These are phyloP conservation scores for Boeremia exigua DNA, from an alignment of 2,329 filamentous ascomycete species.

Conservation along the genomic window DNA sequence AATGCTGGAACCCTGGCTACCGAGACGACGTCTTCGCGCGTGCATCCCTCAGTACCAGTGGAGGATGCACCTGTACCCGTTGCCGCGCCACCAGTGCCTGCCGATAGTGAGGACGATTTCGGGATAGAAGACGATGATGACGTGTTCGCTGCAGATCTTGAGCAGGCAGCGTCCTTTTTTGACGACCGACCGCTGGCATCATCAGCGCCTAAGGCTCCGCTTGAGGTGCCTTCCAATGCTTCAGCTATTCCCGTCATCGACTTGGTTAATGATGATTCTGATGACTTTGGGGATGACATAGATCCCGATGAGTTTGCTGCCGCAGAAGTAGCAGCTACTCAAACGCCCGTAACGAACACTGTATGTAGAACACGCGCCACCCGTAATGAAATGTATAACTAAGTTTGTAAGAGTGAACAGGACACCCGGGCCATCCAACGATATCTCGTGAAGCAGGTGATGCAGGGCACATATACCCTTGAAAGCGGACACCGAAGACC, in stretches of 20 bases:
- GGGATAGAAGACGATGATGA: conserved; percentile 55
- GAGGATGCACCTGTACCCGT: conserved; percentile 11
- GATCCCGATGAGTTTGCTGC: conserved; percentile 75
- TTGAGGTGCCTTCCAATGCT: neutral
- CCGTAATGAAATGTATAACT: conserved; percentile 55
- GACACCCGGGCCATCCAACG: conserved; percentile 81
- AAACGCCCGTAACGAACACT: conserved; percentile 58
- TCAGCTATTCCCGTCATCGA: conserved; percentile 27
- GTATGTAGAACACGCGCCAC: conserved; percentile 58
- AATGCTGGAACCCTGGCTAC: conserved; percentile 28
- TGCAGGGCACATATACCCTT: conserved; percentile 72
- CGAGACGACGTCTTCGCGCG: conserved; percentile 12
- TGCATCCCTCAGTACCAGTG: conserved; percentile 9
- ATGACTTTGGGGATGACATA: conserved; percentile 72
- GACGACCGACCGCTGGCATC: conserved; percentile 51
- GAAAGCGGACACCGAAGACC: conserved; percentile 63
- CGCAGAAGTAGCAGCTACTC: conserved; percentile 74
- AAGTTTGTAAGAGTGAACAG: conserved; percentile 70
- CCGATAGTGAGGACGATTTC: conserved; percentile 53
- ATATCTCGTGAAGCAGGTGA: conserved; percentile 78
- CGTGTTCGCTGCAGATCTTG: conserved; percentile 63
- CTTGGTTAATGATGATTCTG: conserved; percentile 54
- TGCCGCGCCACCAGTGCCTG: neutral
- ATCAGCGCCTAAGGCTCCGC: conserved; percentile 7
- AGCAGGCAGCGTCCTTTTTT: conserved; percentile 63